Conservation (phyloP, 2,329 filamentous ascomycete genomes). For the Pezicula carpinea region DNA sequence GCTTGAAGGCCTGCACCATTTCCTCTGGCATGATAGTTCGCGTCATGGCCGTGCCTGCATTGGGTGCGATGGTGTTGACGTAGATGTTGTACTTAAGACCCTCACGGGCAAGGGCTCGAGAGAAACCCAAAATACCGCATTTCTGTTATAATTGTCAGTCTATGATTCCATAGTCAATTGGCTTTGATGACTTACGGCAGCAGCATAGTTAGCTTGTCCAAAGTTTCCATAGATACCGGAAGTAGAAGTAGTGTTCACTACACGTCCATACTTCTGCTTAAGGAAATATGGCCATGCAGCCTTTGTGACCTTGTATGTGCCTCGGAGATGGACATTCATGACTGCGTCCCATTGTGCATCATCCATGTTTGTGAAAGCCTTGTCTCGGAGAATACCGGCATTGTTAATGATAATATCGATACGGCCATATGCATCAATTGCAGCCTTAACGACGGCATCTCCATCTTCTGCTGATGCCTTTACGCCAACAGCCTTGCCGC, state of each 20-base stretch:
- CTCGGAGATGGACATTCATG: slow-evolving; percentile 84
- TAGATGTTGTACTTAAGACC: slow-evolving; percentile 97
- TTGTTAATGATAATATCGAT: slow-evolving; percentile 98
- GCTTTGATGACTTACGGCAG: slow-evolving; percentile 58
- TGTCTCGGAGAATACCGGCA: slow-evolving; percentile 94
- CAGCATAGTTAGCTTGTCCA: slow-evolving; percentile 95
- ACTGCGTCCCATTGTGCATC: slow-evolving; percentile 91
- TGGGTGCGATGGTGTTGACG: slow-evolving; percentile 97
- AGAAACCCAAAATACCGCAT: slow-evolving; percentile 92
- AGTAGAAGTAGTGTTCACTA: slow-evolving; percentile 95
- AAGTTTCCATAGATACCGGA: slow-evolving; percentile 99
- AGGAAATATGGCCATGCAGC: slow-evolving; percentile 97
- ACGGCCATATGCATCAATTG: slow-evolving; percentile 89
- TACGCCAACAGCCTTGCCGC: slow-evolving; percentile 86
- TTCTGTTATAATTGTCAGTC: slow-evolving; percentile 46
- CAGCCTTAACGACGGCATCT: slow-evolving; percentile 83
- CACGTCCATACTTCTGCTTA: slow-evolving; percentile 96
- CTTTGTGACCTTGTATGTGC: slow-evolving; percentile 96
- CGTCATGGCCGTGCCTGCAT: slow-evolving; percentile 94
- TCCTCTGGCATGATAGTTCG: slow-evolving; percentile 92
- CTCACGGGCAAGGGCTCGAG: slow-evolving; percentile 85
- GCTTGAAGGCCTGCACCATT: slow-evolving; percentile 98
- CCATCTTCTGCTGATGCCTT: slow-evolving; percentile 94
- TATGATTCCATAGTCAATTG: slow-evolving; percentile 26
- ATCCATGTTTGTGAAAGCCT: slow-evolving; percentile 97